Percentiles rank a stretch among this genome's conserved stretches.
These are phyloP conservation scores for Euphorbia celastroides DNA, from an alignment of 441 rosid genomes.

Conservation along the genomic window DNA sequence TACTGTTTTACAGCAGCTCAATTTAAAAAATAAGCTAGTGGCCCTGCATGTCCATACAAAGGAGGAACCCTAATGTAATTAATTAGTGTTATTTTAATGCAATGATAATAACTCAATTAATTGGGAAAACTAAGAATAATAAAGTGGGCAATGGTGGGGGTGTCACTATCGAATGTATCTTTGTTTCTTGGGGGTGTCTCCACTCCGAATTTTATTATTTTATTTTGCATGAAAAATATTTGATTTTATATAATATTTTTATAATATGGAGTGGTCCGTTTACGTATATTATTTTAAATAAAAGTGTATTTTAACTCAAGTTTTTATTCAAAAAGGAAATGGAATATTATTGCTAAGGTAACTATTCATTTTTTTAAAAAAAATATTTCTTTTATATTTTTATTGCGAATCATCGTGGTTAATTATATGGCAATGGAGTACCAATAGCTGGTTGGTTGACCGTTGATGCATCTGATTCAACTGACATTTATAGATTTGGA, in stretches of 20 bases:
- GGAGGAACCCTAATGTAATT: slow-evolving; percentile 26
- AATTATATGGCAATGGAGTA: not conserved
- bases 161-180: slow-evolving; percentile 43
- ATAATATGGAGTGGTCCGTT: not conserved
- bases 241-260: not conserved
- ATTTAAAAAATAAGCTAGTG: slow-evolving; percentile 14
- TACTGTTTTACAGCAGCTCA: slow-evolving; percentile 24
- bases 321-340: not conserved
- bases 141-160: slow-evolving; percentile 36
- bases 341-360: slow-evolving; percentile 5
- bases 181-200: slow-evolving; percentile 75
- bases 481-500: not conserved
- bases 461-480: not conserved
- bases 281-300: slow-evolving; percentile 9
- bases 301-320: not conserved
- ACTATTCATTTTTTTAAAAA: not conserved
- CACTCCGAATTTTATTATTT: slow-evolving; percentile 5
- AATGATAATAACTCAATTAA: slow-evolving; percentile 19
- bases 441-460: not conserved
- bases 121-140: not conserved
- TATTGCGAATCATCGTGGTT: not conserved
- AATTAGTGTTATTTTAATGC: slow-evolving; percentile 5
- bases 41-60: slow-evolving; percentile 27
- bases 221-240: slow-evolving; percentile 23
- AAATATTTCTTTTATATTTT: not conserved